Percentiles rank a stretch among this genome's conserved stretches.
Evolutionary conservation across 176 grass and related monocot genomes (phyloP).

Genomic region (Cenchrus fungigraminus): DNA sequence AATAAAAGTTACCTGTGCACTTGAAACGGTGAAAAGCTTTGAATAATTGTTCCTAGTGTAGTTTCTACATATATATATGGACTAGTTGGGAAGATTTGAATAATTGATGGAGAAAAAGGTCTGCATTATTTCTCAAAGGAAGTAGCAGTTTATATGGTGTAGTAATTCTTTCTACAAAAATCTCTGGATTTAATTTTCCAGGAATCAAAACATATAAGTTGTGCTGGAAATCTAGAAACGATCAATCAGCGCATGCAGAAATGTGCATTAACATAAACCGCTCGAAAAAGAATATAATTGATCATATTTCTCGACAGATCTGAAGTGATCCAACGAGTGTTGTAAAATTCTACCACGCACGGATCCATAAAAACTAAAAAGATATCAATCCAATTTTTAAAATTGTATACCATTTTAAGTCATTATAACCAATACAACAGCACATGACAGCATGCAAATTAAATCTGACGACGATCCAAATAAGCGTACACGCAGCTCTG

Average conservation of each 20-base stretch:
- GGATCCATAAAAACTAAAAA: too few relatives aligned
- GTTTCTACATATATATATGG: background rate
- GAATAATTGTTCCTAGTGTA: background rate
- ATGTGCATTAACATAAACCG: background rate
- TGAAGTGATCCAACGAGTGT: too few relatives aligned
- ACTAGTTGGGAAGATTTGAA: background rate
- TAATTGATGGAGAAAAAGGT: background rate
- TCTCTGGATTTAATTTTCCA: background rate
- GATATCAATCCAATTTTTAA: too few relatives aligned
- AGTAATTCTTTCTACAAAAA: background rate
- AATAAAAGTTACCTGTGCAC: background rate
- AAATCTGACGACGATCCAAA: too few relatives aligned
- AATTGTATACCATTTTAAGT: too few relatives aligned
- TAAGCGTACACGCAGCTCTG: too few relatives aligned
- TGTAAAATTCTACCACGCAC: too few relatives aligned
- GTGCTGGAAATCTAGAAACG: background rate
- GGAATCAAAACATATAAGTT: background rate
- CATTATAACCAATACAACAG: too few relatives aligned
- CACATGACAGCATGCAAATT: too few relatives aligned
- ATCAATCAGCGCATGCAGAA: background rate
- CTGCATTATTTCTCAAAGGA: background rate
- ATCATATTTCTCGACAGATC: too few relatives aligned
- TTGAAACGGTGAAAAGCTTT: background rate
- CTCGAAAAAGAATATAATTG: background rate
- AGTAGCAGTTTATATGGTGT: background rate